These are phyloP conservation scores for Chalciporus sphaerocephalus DNA, from an alignment of 768 basidiomycete species.

Conservation along the genomic window DNA sequence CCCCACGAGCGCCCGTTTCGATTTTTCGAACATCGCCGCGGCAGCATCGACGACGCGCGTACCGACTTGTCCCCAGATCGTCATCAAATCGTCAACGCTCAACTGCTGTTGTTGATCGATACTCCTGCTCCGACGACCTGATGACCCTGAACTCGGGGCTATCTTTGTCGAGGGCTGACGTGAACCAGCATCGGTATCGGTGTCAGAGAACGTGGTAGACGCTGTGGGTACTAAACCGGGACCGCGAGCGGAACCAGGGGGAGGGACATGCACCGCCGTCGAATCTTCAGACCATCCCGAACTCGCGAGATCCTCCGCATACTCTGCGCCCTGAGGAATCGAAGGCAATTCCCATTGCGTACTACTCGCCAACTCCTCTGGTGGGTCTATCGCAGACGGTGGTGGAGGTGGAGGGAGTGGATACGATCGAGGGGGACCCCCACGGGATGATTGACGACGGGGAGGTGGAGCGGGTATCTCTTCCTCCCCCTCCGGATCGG, in stretches of 20 bases:
- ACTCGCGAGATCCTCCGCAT: slow-evolving; percentile 48
- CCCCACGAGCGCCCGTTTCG: slow-evolving; percentile 73
- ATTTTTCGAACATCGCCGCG: slow-evolving; percentile 61
- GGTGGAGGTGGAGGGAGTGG: slow-evolving; percentile 37
- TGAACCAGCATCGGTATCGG: slow-evolving; percentile 11
- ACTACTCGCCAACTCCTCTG: slow-evolving; percentile 37
- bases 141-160: neutral
- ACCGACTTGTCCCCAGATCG: slow-evolving; percentile 70
- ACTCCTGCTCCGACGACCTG: slow-evolving; percentile 9
- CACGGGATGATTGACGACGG: slow-evolving; percentile 36
- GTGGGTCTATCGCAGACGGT: slow-evolving; percentile 32
- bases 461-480: slow-evolving; percentile 34
- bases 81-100: slow-evolving; percentile 62
- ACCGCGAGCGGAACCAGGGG: slow-evolving; percentile 9
- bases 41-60: slow-evolving; percentile 71
- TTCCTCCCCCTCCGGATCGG: slow-evolving; percentile 38
- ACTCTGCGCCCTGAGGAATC: slow-evolving; percentile 53
- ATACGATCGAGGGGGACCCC: slow-evolving; percentile 13
- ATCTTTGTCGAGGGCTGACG: slow-evolving; percentile 1
- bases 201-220: slow-evolving; percentile 5
- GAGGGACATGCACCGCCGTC: slow-evolving; percentile 31
- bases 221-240: too few species aligned
- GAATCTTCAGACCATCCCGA: slow-evolving; percentile 64
- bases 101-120: slow-evolving; percentile 34
- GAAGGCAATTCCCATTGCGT: slow-evolving; percentile 64